Base-by-base conservation (phyloP, 108 stramenopile genomes). In the Seminavis robusta region DNA sequence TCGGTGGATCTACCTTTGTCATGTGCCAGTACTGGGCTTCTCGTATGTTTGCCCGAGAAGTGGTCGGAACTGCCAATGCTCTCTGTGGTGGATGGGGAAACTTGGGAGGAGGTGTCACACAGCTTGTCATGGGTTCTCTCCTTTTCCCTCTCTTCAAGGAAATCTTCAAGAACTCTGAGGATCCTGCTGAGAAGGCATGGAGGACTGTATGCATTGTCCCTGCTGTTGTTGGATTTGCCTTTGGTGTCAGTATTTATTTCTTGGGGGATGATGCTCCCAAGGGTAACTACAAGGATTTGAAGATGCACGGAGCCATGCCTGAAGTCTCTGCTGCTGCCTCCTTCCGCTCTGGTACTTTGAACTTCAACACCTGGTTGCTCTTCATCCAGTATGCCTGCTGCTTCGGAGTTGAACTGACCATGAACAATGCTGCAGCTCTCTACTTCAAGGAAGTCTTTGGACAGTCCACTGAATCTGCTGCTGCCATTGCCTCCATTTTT, bases 401-500 rank as follows among this genome's bases (percentile, higher is more conserved):
- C 85, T 94, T 96, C 57, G 95, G 95, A 26, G 89, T 94, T 7
- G 95, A 96, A 64, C 73, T 96, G 33, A 91, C 89, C 58, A 83
- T 90, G 81, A 86, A 88, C 82, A 94, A 94, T 64, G 88, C 81
- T 25, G 86, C 88, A 25, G 88, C 92, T 15, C 48, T 69, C 0
- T 96, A 94, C 75, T 96, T 96, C 56, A 60, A 59, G 42, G 79
- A 92, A 50, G 63, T 69, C 33, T 91, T 91, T 45, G 80, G 69
- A 26, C 74, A 76, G 13, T 54, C 70, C 36, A 84, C 83, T 44
- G 90, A 82, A 48, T 34, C 44, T n/a, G 88, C 88, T 36, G 83
- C 79, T 31, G 84, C 84, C 21, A 83, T 90, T 61, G 81, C 88
- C 8, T 83, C 81, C 31, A 70, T 92, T 28, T 65, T 72, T 44